Evolutionary conservation across 129 eudicot genomes (phyloP), one percentile per base, ranked within the genome.

Genomic region (Chrysanthemum seticuspe): DNA sequence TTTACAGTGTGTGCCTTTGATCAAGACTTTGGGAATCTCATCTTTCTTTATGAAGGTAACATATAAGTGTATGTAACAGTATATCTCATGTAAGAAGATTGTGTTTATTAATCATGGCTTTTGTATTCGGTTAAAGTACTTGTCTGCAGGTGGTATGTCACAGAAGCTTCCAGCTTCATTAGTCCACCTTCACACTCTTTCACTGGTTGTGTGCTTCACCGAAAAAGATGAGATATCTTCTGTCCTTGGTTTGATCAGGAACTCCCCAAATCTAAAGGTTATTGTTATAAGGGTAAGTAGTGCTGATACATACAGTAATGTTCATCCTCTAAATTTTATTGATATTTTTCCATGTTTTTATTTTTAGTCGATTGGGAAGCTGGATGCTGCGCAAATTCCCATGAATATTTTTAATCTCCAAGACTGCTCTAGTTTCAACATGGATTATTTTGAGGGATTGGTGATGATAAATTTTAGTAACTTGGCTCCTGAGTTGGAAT

Each of bases 401-500:
- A 10, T 65, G 69, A 13, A 65, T 65, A 6, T 5, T 64, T 2
- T 55, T 16, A 53, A 36, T 56, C 52, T 36, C 18, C 56, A 58
- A 71, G 47, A 71, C 19, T 44, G 13, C 40, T 19, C 57, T 0
- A 27, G 47, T 2, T 21, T 40, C 49, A 71, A 18, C 11, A 40
- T 40, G 67, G 29, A 71, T 71, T 16, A 72, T 36, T 67, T 44
- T 58, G 4, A 49, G 52, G 10, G 9, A 21, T 60, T 71, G 67
- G 14, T 2, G 58, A 59, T 72, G 10, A 3, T 3, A 6, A 3
- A 4, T 19, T 44, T 71, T 3, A 34, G 18, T 57, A 62, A 49
- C 67, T 36, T 8, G 19, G 7, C 23, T 53, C 23, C 18, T 4
- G 55, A 57, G 53, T 23, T 19, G 67, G 67, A 57, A 47, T 40